Evolutionary conservation across 257 asterid species (phyloP).

Genomic region (Ajuga chamaepitys): DNA sequence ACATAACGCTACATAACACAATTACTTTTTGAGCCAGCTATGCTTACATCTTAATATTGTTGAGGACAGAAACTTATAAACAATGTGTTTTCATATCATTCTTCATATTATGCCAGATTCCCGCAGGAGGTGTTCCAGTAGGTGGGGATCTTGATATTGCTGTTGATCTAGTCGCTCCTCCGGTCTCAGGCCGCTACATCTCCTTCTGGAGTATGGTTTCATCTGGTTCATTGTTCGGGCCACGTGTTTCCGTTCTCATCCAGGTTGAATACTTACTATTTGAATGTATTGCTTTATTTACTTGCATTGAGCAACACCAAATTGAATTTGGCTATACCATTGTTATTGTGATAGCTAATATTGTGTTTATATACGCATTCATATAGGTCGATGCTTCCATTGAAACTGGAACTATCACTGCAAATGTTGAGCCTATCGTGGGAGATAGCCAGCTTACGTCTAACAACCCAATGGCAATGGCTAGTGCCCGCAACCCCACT

Average conservation of each 20-base stretch:
- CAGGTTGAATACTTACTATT: slow-evolving; percentile 31
- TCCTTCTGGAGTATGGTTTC: slow-evolving; percentile 75
- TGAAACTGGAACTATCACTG: no score
- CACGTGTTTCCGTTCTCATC: slow-evolving; percentile 65
- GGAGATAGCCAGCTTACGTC: no score
- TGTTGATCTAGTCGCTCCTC: slow-evolving; percentile 59
- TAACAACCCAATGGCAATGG: no score
- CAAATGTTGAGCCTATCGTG: no score
- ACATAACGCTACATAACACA: not conserved
- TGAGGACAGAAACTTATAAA: no score
- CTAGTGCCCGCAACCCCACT: no score
- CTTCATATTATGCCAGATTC: slow-evolving; percentile 31
- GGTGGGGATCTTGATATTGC: slow-evolving; percentile 52
- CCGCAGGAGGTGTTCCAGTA: slow-evolving; percentile 38
- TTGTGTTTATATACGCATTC: not conserved
- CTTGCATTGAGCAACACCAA: no score
- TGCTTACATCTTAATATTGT: no score
- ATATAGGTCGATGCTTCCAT: slow-evolving; percentile 44
- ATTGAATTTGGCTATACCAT: not conserved
- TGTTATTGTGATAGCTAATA: not conserved
- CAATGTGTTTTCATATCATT: not conserved
- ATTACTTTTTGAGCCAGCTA: not conserved
- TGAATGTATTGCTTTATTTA: not conserved
- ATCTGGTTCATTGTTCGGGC: slow-evolving; percentile 69
- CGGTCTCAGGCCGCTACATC: slow-evolving; percentile 49